Conservation (phyloP, 345 rosid species). For the Gossypium turneri region DNA sequence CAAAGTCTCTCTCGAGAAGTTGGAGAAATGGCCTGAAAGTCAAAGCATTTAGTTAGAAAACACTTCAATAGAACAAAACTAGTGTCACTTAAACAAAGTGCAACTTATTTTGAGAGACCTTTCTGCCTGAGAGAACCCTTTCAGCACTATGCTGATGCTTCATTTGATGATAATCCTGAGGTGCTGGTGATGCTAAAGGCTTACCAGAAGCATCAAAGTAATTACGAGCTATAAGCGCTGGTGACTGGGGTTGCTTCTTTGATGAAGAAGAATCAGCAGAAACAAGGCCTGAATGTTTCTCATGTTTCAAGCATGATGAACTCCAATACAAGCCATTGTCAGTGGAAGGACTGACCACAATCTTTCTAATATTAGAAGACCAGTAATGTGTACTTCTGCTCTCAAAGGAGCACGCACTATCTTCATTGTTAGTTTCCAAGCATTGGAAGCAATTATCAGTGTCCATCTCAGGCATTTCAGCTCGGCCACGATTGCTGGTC, state of each 20-base stretch:
- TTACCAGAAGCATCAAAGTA: slow-evolving; percentile 15
- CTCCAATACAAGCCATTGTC: slow-evolving; percentile 19
- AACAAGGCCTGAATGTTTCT: slow-evolving; percentile 17
- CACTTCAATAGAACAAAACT: neutral
- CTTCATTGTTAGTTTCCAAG: slow-evolving; percentile 16
- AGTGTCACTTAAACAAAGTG: neutral
- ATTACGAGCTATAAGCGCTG: slow-evolving; percentile 11
- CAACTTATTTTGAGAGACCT: slow-evolving; percentile 37
- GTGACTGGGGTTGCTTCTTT: slow-evolving; percentile 26
- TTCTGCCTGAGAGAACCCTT: slow-evolving; percentile 59
- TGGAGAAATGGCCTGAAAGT: slow-evolving; percentile 77
- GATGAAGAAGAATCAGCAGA: slow-evolving; percentile 21
- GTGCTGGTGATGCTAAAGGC: slow-evolving; percentile 16
- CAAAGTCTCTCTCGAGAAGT: slow-evolving; percentile 59
- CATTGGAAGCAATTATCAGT: slow-evolving; percentile 11
- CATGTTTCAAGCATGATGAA: slow-evolving; percentile 19
- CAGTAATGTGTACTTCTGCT: slow-evolving; percentile 29
- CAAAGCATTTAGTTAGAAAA: slow-evolving; percentile 20
- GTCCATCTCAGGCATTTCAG: slow-evolving; percentile 20
- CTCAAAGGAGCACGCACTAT: slow-evolving; percentile 18
- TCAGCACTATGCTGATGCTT: slow-evolving; percentile 39
- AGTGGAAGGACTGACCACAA: slow-evolving; percentile 22
- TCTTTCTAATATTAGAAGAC: slow-evolving; percentile 16
- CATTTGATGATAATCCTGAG: slow-evolving; percentile 18
- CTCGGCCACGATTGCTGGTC: slow-evolving; percentile 12